Percentiles rank a stretch among this genome's conserved stretches.
These are phyloP conservation scores for Ajuga chamaepitys DNA, from an alignment of 257 asterid species.

Conservation along the genomic window DNA sequence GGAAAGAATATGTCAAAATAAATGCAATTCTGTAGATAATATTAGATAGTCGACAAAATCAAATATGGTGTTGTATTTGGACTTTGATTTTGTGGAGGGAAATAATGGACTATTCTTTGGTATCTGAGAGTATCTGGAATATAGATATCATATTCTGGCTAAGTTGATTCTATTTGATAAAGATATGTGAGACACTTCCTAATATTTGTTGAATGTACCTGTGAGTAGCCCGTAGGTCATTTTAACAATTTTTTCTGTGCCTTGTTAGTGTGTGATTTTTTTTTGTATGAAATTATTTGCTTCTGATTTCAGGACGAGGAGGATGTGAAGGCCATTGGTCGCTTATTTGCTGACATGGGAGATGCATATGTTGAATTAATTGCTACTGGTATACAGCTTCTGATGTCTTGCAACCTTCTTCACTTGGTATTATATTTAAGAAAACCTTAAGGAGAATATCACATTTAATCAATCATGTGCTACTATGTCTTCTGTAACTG, in stretches of 20 bases:
- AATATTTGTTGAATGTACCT: neutral
- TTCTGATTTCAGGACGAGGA: slow-evolving; percentile 78
- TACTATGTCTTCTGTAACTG: neutral
- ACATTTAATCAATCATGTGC: neutral
- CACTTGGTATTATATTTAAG: neutral
- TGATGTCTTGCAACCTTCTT: slow-evolving; percentile 12
- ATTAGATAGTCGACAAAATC: neutral
- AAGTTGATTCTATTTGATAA: neutral
- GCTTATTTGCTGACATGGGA: slow-evolving; percentile 97
- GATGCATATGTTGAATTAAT: slow-evolving; percentile 95
- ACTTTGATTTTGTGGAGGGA: neutral
- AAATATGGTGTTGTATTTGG: neutral
- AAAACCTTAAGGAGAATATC: neutral
- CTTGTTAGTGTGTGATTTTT: slow-evolving; percentile 3
- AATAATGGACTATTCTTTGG: neutral
- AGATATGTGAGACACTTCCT: slow-evolving; percentile 11
- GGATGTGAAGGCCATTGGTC: slow-evolving; percentile 97
- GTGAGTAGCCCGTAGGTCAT: slow-evolving; percentile 5
- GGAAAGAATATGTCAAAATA: neutral
- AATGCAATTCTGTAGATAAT: neutral
- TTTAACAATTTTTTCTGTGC: neutral
- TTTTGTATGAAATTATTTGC: slow-evolving; percentile 13
- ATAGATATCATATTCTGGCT: neutral
- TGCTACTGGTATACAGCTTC: slow-evolving; percentile 69
- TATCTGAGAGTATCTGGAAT: neutral